Base-by-base conservation (phyloP, 352 stramenopile species). In the Phytophthora fragariae region DNA sequence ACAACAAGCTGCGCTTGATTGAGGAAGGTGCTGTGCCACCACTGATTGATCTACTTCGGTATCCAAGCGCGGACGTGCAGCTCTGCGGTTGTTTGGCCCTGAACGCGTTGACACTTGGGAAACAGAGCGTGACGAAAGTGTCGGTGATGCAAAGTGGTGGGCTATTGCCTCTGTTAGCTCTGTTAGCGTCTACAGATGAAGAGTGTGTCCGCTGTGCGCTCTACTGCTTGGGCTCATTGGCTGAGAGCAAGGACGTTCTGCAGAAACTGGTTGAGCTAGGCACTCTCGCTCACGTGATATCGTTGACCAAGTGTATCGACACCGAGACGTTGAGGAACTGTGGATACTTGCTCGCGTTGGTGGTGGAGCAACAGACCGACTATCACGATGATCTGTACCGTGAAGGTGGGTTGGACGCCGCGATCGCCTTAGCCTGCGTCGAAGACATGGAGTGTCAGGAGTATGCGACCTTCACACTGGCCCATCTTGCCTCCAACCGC, bases 391-490 rank as follows among this genome's bases (percentile, higher is more conserved):
- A 97, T 65, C 81, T 99, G 53, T 89, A 86, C 35, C 78, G 86
- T 59, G 90, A 97, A 72, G 93, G 93, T 29, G 91, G 88, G 2
- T 75, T 99, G 29, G 85, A 98, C 37, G 90, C 91, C 46, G 85
- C 94, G 39, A 89, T 99, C n/a, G 78, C 89, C 3, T 87, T 99
- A 31, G 94, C 94, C 44, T 93, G 85, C 57, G 88, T 99, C 29
- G 96, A 99, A 50, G 97, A 99, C 75, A 89, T 96, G 69, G 97
- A 99, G 73, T 97, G 90, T 62, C 95, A 99, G 68, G 95, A 99
- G 84, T 99, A 98, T 71, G 95, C 96, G 10, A 96, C 96, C 15
- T 99, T 99, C 70, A 84, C 89, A n/a, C 84, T 99, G 46, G 97
- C 97, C 33, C 96, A 99, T 56, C 77, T 99, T 6, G 89, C 95